Evolutionary conservation across 2,329 filamentous ascomycete species (phyloP), one percentile per base, ranked within the genome.

Genomic region (Boeremia lycopersici): DNA sequence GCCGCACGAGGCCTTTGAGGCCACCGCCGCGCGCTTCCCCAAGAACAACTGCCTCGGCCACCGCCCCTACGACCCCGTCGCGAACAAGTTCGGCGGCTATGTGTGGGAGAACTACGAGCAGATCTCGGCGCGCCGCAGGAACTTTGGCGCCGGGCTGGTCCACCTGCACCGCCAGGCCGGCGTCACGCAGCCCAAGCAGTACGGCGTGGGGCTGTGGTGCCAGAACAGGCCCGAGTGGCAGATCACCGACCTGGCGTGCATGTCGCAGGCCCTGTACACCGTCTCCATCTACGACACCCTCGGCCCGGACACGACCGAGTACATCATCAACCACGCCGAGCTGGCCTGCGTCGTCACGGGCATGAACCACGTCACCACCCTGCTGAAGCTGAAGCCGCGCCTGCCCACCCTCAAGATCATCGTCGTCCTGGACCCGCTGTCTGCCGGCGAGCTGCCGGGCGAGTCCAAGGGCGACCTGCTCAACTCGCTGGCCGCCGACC

Each of bases 261-360:
- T 90, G 78, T 95, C 92, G 11, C 95, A 98, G 76, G 86, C 89
- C 7, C 85, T 98, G 28, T 98, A 84, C 77, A 90, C 89, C 19
- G 92, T 99, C 50, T 96, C 93, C 5, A 88, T 99, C 45, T 99
- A 99, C 80, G 95, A 98, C 76, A 97, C 93, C 11, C 85, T 99
- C 5, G 93, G 93, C 9, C 89, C 93, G 11, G 91, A 96, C 63
- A 86, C 93, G 2, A 93, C 90, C 53, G 92, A 98, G 78, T 98
- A 90, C 78, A 97, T 99, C 76, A 89, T 98, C 79, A 96, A 96
- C 76, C 93, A 98, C 74, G 86, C 91, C 49, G 83, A 87, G 59
- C 79, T 98, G 52, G 76, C 82, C 54, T 90, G 87, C 68, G 86
- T 98, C 34, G 86, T 89, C 59, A 88, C 90, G 54, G 92, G 90